phyloP scores from a whole-genome alignment of 495 filamentous ascomycete genomes.

The Penicillium ochrochloron region DNA sequence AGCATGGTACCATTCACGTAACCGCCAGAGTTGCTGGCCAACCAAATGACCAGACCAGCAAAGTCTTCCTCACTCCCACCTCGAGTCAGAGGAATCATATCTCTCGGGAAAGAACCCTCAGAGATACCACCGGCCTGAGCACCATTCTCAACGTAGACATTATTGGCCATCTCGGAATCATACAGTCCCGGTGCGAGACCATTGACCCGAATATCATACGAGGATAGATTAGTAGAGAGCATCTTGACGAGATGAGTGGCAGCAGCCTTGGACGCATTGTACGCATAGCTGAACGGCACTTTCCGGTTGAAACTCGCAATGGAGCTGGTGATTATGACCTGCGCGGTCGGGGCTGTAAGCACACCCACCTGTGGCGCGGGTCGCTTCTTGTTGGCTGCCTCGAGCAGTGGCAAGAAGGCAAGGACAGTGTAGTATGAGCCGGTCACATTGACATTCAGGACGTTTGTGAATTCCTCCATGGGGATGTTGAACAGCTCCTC shows the following conservation, averaged over 20 bases:
- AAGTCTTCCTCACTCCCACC: conserved; percentile 65
- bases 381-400: conserved; percentile 60
- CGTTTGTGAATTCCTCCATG: conserved; percentile 61
- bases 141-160: conserved; percentile 27
- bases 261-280: conserved; percentile 67
- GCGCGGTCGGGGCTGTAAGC: conserved; percentile 57
- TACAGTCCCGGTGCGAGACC: conserved; percentile 70
- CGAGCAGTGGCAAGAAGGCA: conserved; percentile 66
- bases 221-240: conserved; percentile 54
- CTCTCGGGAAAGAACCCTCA: conserved; percentile 48
- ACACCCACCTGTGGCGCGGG: conserved; percentile 35
- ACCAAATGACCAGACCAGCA: conserved; percentile 64
- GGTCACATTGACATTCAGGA: conserved; percentile 63
- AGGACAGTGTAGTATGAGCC: conserved; percentile 66
- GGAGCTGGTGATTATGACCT: conserved; percentile 67
- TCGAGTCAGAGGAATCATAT: conserved; percentile 55
- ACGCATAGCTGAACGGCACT: conserved; percentile 62
- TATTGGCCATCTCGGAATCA: conserved; percentile 65
- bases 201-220: conserved; percentile 67
- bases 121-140: conserved; percentile 29
- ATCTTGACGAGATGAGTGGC: conserved; percentile 68
- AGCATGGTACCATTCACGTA: conserved; percentile 64
- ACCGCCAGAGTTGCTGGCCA: conserved; percentile 63
- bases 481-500: conserved; percentile 54
- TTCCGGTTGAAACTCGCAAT: conserved; percentile 63